These are phyloP conservation scores for Echinochloa phyllopogon DNA, from an alignment of 176 grass and related monocot genomes.

Conservation along the genomic window DNA sequence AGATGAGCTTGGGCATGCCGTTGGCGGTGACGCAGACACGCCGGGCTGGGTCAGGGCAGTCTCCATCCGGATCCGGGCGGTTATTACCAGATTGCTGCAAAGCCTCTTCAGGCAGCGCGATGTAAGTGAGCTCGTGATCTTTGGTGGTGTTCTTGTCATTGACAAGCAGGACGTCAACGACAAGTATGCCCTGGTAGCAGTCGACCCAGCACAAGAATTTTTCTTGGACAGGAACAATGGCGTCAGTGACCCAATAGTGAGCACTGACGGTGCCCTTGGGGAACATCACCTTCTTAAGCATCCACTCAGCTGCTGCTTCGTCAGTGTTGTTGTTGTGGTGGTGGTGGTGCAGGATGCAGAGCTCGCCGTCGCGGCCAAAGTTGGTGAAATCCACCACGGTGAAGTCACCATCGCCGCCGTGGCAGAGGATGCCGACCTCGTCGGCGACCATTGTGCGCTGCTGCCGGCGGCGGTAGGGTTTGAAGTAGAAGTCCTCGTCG, in stretches of 20 bases:
- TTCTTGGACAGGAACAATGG: background rate
- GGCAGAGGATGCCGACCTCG: background rate
- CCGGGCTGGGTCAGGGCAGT: background rate
- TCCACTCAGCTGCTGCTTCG: too few species aligned
- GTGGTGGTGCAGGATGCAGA: constrained; percentile 12
- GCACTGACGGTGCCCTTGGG: too few species aligned
- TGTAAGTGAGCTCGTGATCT: background rate
- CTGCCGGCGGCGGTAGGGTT: background rate
- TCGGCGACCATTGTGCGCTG: background rate
- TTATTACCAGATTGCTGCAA: background rate
- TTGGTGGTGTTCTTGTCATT: background rate
- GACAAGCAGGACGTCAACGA: background rate
- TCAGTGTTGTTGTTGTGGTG: background rate
- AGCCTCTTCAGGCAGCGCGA: background rate
- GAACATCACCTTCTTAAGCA: too few species aligned
- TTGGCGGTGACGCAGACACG: background rate
- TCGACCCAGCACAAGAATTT: constrained; percentile 31
- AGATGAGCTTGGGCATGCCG: constrained; percentile 5
- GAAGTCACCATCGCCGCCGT: background rate
- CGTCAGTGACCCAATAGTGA: background rate
- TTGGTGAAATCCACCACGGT: background rate
- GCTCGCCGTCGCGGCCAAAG: background rate
- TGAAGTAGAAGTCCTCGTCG: background rate
- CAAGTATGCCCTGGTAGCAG: constrained; percentile 18
- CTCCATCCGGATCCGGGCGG: background rate